Conservation (phyloP, 805 yeast genomes). For the Tetrapisispora phaffii region DNA sequence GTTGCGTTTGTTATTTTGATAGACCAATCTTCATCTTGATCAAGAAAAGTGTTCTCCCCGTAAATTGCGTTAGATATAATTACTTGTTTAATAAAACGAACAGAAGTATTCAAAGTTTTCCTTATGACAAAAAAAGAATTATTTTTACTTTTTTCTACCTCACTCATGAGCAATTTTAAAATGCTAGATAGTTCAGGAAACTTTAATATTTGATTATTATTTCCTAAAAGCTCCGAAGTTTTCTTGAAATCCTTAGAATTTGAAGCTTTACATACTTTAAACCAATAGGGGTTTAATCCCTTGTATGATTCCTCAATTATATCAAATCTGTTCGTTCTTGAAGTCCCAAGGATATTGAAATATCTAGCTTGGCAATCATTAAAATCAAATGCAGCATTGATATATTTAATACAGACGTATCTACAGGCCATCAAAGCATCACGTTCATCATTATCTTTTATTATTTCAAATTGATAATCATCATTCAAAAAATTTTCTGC, state of each 20-base stretch:
- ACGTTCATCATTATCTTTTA: constrained; percentile 16
- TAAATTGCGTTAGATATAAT: constrained; percentile 55
- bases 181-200: constrained; percentile 50
- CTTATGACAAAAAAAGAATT: constrained; percentile 24
- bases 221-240: constrained; percentile 37
- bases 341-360: constrained; percentile 57
- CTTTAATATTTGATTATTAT: constrained; percentile 23
- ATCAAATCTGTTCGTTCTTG: constrained; percentile 51
- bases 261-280: constrained; percentile 41
- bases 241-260: constrained; percentile 36
- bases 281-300: constrained; percentile 83
- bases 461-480: constrained; percentile 17
- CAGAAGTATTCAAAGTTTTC: constrained; percentile 33
- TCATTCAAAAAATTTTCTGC: constrained; percentile 31
- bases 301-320: constrained; percentile 67
- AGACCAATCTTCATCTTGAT: constrained; percentile 66
- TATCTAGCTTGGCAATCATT: constrained; percentile 56
- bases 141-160: constrained; percentile 18
- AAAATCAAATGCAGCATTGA: constrained; percentile 57
- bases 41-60: constrained; percentile 45
- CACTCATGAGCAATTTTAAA: constrained; percentile 25
- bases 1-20: constrained; percentile 59
- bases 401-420: constrained; percentile 54
- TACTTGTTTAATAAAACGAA: constrained; percentile 46
- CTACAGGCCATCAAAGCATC: constrained; percentile 42